Evolutionary conservation across 345 rosid species (phyloP).

Genomic region (sweet orange (Citrus sinensis)): DVS_A1.0 CM039167.1:338501-339000

Average conservation of each 20-base stretch:
- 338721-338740: conserved; percentile 51
- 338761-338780: conserved; percentile 58
- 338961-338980: conserved; percentile 49
- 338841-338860: conserved; percentile 47
- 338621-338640: conserved; percentile 68
- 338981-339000: conserved; percentile 48
- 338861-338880: conserved; percentile 49
- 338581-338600: conserved; percentile 49
- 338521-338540: conserved; percentile 75
- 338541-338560: conserved; percentile 59
- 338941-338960: conserved; percentile 45
- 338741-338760: conserved; percentile 64
- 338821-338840: conserved; percentile 49
- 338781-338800: conserved; percentile 50
- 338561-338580: conserved; percentile 52
- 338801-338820: conserved; percentile 47
- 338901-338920: conserved; percentile 35
- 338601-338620: conserved; percentile 64
- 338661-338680: conserved; percentile 65
- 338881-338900: conserved; percentile 56
- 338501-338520: conserved; percentile 62
- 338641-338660: conserved; percentile 24
- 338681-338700: conserved; percentile 63
- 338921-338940: conserved; percentile 55
- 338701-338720: conserved; percentile 56